Conservation (phyloP, 768 basidiomycete genomes). For the Russula virescens region DNA sequence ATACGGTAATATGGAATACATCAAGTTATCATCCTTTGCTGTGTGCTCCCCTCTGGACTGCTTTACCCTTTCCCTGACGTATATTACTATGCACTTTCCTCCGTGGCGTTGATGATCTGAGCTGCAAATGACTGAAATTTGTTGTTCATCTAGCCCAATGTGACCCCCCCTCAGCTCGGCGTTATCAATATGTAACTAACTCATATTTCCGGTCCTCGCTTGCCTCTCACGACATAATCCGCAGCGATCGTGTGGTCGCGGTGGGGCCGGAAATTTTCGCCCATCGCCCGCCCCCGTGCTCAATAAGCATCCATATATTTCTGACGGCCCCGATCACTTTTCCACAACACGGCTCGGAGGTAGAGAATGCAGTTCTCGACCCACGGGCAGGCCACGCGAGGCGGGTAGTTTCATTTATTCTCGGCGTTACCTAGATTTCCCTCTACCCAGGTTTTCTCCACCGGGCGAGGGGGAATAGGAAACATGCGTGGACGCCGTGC, state of each 20-base stretch:
- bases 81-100: not conserved
- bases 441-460: not conserved
- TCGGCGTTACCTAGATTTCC: not conserved
- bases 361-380: not conserved
- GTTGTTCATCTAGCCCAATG: not conserved
- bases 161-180: not conserved
- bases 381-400: not conserved
- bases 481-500: not conserved
- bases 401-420: not conserved
- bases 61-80: not conserved
- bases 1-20: not conserved
- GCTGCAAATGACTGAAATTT: not conserved
- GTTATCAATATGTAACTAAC: not conserved
- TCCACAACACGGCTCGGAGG: not conserved
- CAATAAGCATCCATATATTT: not conserved
- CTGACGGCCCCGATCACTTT: not conserved
- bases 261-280: conserved; percentile 16
- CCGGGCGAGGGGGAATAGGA: conserved; percentile 19
- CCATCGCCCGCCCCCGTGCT: not conserved
- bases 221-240: not conserved
- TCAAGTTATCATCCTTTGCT: not conserved
- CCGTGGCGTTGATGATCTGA: no score
- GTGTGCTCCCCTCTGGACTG: not conserved
- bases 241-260: conserved; percentile 16
- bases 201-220: not conserved